Percentiles rank a stretch among this genome's conserved stretches.
Evolutionary conservation across 164 flowering plant species (phyloP).

Genomic region (Vitis vinifera): DNA sequence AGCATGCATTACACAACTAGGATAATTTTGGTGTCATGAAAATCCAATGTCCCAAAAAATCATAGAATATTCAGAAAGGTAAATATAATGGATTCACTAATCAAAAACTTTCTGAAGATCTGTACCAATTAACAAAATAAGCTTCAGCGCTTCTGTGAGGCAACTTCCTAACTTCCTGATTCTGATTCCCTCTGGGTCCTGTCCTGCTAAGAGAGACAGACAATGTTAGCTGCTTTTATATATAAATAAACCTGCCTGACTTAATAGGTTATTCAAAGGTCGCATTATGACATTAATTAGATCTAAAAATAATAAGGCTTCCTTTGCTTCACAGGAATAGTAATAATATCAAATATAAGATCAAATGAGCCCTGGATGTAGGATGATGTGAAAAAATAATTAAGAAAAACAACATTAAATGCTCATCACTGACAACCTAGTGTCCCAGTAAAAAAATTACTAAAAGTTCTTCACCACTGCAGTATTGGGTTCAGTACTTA

Average conservation of each 20-base stretch:
- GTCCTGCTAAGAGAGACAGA: slow-evolving; percentile 44
- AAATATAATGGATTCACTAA: not conserved
- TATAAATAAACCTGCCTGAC: not conserved
- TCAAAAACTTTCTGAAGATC: not conserved
- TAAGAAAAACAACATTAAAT: too few species aligned
- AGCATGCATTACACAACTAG: not conserved
- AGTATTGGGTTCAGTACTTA: too few species aligned
- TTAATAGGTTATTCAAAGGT: not conserved
- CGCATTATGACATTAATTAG: not conserved
- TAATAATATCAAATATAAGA: not conserved
- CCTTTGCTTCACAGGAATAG: too few species aligned
- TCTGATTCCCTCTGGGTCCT: slow-evolving; percentile 36
- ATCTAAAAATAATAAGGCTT: too few species aligned
- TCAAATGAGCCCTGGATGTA: not conserved
- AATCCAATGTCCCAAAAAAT: not conserved
- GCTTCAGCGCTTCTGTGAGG: slow-evolving; percentile 81
- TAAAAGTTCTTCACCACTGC: too few species aligned
- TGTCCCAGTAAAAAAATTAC: too few species aligned
- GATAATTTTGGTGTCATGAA: not conserved
- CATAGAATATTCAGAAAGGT: not conserved
- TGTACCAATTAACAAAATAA: slow-evolving; percentile 83
- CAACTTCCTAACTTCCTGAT: slow-evolving; percentile 42
- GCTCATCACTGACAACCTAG: too few species aligned
- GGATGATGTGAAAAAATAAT: too few species aligned
- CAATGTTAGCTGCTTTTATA: not conserved